Evolutionary conservation across 495 filamentous ascomycete genomes (phyloP).

Genomic region (Xylaria scruposa): DNA sequence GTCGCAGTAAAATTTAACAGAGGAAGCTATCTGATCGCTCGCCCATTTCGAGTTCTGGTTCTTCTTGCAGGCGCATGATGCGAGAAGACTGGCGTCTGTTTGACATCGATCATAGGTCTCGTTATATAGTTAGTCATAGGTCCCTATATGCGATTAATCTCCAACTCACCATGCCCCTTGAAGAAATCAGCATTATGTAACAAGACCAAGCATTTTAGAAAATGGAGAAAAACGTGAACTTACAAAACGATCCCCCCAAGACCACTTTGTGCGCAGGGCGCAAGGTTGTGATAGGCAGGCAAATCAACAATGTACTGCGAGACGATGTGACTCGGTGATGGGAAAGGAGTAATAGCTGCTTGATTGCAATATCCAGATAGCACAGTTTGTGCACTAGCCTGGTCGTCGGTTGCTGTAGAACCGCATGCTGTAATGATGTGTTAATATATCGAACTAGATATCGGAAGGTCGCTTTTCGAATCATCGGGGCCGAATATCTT

Average conservation of each 20-base stretch:
- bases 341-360: constrained; percentile 39
- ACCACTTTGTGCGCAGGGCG: constrained; percentile 50
- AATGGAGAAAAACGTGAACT: constrained; percentile 25
- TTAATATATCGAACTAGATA: not conserved
- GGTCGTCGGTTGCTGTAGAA: constrained; percentile 52
- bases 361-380: constrained; percentile 57
- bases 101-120: constrained; percentile 37
- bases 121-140: constrained; percentile 25
- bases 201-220: not conserved
- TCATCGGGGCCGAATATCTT: not conserved
- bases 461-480: not conserved
- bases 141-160: not conserved
- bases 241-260: constrained; percentile 49
- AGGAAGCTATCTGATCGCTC: constrained; percentile 48
- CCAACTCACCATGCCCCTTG: constrained; percentile 48
- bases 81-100: constrained; percentile 46
- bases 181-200: not conserved
- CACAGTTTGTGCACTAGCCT: constrained; percentile 51
- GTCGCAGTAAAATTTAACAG: constrained; percentile 49
- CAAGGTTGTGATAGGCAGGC: constrained; percentile 48
- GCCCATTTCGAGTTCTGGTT: constrained; percentile 50
- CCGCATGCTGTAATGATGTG: constrained; percentile 35
- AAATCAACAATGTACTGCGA: constrained; percentile 56
- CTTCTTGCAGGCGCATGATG: constrained; percentile 56
- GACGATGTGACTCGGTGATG: constrained; percentile 47